These are phyloP conservation scores for Kwoniella sp. DNA, from an alignment of 768 basidiomycete species.

Conservation along the genomic window DNA sequence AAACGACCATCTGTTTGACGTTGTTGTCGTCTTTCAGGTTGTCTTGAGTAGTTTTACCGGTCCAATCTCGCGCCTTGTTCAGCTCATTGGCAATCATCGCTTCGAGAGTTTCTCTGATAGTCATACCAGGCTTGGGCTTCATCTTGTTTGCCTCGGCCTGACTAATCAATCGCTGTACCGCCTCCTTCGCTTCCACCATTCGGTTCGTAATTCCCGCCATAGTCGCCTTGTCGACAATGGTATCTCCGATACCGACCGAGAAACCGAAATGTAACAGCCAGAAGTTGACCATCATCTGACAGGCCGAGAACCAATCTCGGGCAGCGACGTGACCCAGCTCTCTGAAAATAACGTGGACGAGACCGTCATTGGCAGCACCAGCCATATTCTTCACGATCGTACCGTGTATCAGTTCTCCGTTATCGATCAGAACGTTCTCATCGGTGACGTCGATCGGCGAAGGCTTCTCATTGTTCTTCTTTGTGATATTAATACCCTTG, in stretches of 20 bases:
- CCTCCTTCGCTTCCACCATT: slow-evolving; percentile 76
- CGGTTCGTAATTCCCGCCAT: slow-evolving; percentile 84
- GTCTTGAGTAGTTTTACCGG: slow-evolving; percentile 95
- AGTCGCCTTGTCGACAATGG: slow-evolving; percentile 85
- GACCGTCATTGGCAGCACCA: slow-evolving; percentile 83
- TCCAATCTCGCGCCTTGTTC: slow-evolving; percentile 91
- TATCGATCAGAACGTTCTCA: slow-evolving; percentile 93
- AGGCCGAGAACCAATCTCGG: slow-evolving; percentile 83
- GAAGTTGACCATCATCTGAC: slow-evolving; percentile 94
- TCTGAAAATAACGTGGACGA: slow-evolving; percentile 94
- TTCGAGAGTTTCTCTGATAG: slow-evolving; percentile 97
- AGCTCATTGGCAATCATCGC: slow-evolving; percentile 85
- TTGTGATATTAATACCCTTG: slow-evolving; percentile 78
- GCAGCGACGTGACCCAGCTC: slow-evolving; percentile 95
- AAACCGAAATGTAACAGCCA: slow-evolving; percentile 99
- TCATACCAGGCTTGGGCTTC: slow-evolving; percentile 95
- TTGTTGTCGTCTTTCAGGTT: slow-evolving; percentile 98
- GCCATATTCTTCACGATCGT: slow-evolving; percentile 99
- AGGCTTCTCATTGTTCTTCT: slow-evolving; percentile 64
- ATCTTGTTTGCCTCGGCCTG: slow-evolving; percentile 83
- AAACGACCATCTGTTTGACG: slow-evolving; percentile 99
- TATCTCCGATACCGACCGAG: slow-evolving; percentile 98
- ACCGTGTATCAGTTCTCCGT: slow-evolving; percentile 92
- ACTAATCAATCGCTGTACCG: slow-evolving; percentile 76
- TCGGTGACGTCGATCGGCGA: slow-evolving; percentile 85